Percentiles rank a stretch among this genome's conserved stretches.
phyloP scores from a whole-genome alignment of 2,329 filamentous ascomycete genomes.

The Ophiobolus disseminans region DNA sequence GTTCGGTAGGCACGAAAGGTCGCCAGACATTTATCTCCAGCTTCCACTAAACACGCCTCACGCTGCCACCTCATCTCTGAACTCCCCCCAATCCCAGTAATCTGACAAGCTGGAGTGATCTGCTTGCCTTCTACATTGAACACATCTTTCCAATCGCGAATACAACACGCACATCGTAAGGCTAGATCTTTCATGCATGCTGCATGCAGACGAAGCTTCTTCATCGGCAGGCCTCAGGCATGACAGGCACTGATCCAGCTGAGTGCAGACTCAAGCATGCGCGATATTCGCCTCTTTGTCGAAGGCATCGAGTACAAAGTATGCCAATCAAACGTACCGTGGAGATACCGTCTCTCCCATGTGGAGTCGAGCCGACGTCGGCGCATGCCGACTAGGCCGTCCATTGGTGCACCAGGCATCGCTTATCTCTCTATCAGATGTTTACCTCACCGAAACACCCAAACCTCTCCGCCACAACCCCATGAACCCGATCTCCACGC shows the following conservation, averaged over 20 bases:
- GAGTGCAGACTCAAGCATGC: no score
- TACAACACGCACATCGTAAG: background rate
- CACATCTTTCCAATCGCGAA: no score
- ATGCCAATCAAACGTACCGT: constrained; percentile 10
- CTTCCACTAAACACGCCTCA: no score
- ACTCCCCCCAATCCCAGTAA: no score
- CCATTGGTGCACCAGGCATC: constrained; percentile 18
- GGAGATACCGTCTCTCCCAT: constrained; percentile 12
- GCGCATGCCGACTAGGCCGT: background rate
- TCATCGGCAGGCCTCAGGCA: no score
- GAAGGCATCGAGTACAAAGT: constrained; percentile 21
- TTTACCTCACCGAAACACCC: constrained; percentile 35
- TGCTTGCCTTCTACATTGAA: no score
- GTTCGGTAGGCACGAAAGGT: no score
- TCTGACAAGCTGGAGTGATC: no score
- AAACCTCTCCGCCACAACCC: constrained; percentile 25
- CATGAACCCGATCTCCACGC: constrained; percentile 22
- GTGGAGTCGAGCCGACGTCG: constrained; percentile 19
- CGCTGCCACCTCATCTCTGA: no score
- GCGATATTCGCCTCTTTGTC: constrained; percentile 13
- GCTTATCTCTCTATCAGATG: constrained; percentile 28
- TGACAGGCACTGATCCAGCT: no score
- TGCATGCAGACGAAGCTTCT: constrained; percentile 1
- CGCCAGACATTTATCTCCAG: no score
- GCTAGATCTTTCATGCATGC: constrained; percentile 1